A percentile compares a stretch with the other conserved stretches of the same genome.
Evolutionary conservation across 768 basidiomycete species (phyloP).

Genomic region (Mycena polygramma): DNA sequence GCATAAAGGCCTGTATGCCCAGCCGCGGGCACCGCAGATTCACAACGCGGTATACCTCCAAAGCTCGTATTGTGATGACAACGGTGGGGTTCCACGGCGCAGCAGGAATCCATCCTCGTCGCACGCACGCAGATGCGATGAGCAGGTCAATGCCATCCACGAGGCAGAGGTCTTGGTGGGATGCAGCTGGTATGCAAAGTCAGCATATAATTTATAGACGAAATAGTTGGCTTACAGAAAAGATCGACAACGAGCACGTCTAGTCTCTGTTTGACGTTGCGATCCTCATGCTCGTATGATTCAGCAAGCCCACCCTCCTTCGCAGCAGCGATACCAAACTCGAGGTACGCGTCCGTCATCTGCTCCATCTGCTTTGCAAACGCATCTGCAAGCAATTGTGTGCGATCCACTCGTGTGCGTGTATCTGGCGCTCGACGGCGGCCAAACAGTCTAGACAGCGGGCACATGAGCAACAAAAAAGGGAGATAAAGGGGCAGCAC

Average conservation of each 20-base stretch:
- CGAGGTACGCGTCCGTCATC: background rate
- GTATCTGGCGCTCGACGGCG: too few species aligned
- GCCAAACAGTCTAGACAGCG: background rate
- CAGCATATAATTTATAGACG: background rate
- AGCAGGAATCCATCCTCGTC: conserved; percentile 30
- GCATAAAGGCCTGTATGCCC: conserved; percentile 39
- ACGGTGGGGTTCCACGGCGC: conserved; percentile 27
- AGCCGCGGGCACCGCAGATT: conserved; percentile 35
- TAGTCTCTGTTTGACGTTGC: background rate
- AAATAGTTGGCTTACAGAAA: background rate
- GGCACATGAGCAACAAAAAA: background rate
- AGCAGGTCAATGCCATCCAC: background rate
- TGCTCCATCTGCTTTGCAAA: background rate
- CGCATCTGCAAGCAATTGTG: background rate
- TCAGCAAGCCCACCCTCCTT: background rate
- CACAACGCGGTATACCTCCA: conserved; percentile 10
- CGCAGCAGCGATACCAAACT: background rate
- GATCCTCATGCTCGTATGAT: background rate
- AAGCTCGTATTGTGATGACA: conserved; percentile 2
- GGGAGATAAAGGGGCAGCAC: too few species aligned
- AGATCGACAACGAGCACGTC: background rate
- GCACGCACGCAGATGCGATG: conserved; percentile 24
- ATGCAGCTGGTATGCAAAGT: background rate
- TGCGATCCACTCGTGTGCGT: background rate
- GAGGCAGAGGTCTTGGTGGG: background rate